These are phyloP conservation scores for Russula dissimulans DNA, from an alignment of 768 basidiomycete species.

Conservation along the genomic window DNA sequence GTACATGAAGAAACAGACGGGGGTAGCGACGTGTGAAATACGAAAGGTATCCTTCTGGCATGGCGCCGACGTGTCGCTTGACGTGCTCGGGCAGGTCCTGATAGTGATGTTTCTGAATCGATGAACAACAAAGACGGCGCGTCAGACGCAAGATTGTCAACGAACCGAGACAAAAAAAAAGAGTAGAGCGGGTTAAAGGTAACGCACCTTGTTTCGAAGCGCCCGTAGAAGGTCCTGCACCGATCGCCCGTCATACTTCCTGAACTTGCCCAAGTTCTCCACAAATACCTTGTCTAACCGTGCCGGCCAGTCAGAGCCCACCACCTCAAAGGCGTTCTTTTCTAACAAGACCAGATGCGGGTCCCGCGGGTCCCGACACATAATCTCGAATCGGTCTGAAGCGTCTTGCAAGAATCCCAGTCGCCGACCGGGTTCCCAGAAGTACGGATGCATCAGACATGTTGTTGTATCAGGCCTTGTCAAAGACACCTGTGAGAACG, in stretches of 20 bases:
- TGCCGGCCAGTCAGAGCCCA: conserved; percentile 86
- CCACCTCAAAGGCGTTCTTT: conserved; percentile 52
- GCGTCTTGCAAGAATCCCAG: conserved; percentile 95
- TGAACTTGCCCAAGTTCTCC: conserved; percentile 92
- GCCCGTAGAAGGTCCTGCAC: conserved; percentile 91
- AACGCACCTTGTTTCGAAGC: conserved; percentile 83
- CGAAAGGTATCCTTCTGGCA: conserved; percentile 85
- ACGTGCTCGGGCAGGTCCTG: conserved; percentile 93
- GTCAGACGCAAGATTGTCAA: not conserved
- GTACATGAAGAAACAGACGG: conserved; percentile 83
- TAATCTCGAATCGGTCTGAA: conserved; percentile 95
- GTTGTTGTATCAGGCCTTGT: conserved; percentile 80
- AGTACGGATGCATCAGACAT: conserved; percentile 91
- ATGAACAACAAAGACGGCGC: not conserved
- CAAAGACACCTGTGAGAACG: not conserved
- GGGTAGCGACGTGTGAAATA: conserved; percentile 97
- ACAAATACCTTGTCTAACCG: conserved; percentile 83
- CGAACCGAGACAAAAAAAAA: not conserved
- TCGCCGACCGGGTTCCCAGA: conserved; percentile 85
- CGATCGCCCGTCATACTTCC: conserved; percentile 89
- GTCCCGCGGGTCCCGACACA: conserved; percentile 88
- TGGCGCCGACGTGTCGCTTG: conserved; percentile 77
- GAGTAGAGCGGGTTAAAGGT: not conserved
- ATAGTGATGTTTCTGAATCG: conserved; percentile 84
- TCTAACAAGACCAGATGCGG: conserved; percentile 68